phyloP scores from a whole-genome alignment of 192 early-diverging fungal species.

The Coemansia sp. region DNA sequence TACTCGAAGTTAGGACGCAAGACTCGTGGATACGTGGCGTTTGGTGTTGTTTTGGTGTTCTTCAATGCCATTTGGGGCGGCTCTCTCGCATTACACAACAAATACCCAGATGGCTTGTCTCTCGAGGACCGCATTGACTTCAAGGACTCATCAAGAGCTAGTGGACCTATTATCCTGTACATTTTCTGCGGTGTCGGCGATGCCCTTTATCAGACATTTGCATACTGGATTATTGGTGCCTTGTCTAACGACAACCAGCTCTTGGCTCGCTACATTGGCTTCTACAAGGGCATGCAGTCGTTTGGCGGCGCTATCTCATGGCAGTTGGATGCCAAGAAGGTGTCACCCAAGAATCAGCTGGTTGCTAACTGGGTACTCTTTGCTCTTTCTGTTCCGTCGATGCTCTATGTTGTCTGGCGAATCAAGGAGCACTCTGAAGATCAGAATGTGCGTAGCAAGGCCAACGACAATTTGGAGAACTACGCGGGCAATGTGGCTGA shows the following conservation, averaged over 20 bases:
- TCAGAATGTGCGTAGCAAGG: slow-evolving; percentile 7
- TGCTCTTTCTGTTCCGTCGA: slow-evolving; percentile 49
- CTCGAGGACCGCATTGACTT: slow-evolving; percentile 46
- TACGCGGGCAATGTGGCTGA: background rate
- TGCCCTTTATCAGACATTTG: slow-evolving; percentile 77
- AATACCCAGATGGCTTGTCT: slow-evolving; percentile 43
- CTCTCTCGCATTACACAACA: slow-evolving; percentile 62
- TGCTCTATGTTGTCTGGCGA: slow-evolving; percentile 54
- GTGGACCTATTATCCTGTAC: slow-evolving; percentile 67
- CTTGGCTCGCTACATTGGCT: slow-evolving; percentile 75
- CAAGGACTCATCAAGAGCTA: slow-evolving; percentile 48
- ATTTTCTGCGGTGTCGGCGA: slow-evolving; percentile 74
- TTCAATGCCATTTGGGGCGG: slow-evolving; percentile 67
- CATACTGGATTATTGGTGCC: slow-evolving; percentile 86
- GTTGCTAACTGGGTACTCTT: slow-evolving; percentile 62
- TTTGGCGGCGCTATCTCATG: slow-evolving; percentile 68
- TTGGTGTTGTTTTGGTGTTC: slow-evolving; percentile 48
- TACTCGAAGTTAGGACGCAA: slow-evolving; percentile 54
- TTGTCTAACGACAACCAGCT: slow-evolving; percentile 76
- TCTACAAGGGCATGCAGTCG: slow-evolving; percentile 91
- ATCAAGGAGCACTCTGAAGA: slow-evolving; percentile 52
- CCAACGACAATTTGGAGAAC: background rate
- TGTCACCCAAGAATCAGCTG: slow-evolving; percentile 50
- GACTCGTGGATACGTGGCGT: slow-evolving; percentile 64
- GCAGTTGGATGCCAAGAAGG: slow-evolving; percentile 63